These are phyloP conservation scores for Quercus phellos DNA, from an alignment of 331 rosid genomes.

Conservation along the genomic window DNA sequence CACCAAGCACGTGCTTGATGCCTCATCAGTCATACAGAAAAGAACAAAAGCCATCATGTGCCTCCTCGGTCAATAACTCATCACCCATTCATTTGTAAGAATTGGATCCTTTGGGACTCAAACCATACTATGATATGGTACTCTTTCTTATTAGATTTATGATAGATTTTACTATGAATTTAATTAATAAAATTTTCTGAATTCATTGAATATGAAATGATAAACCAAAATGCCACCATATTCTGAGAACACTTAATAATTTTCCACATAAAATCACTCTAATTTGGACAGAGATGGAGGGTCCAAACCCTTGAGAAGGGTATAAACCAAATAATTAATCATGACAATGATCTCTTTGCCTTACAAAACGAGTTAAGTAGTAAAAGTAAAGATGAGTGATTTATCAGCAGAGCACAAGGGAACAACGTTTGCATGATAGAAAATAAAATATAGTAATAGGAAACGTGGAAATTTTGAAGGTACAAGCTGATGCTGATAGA, in stretches of 20 bases:
- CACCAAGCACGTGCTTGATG: not conserved
- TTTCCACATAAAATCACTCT: no score
- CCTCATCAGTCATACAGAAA: not conserved
- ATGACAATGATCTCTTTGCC: not conserved
- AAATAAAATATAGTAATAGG: not conserved
- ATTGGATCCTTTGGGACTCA: not conserved
- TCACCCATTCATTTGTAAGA: not conserved
- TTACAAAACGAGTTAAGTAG: no score
- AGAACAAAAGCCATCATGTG: slow-evolving; percentile 10
- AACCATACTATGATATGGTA: not conserved
- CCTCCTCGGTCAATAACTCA: not conserved
- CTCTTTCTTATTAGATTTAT: no score
- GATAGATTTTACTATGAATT: accelerated
- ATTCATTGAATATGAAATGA: no score
- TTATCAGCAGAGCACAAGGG: not conserved
- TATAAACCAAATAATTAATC: not conserved
- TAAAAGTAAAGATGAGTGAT: not conserved
- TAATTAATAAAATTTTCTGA: accelerated
- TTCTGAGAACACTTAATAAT: accelerated
- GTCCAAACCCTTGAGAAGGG: not conserved
- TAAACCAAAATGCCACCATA: no score
- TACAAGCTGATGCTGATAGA: slow-evolving; percentile 34
- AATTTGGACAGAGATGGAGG: not conserved
- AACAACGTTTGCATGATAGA: not conserved
- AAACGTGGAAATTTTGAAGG: not conserved